Base-by-base conservation (phyloP, 352 stramenopile species). In the Globisporangium nagaii region DNA sequence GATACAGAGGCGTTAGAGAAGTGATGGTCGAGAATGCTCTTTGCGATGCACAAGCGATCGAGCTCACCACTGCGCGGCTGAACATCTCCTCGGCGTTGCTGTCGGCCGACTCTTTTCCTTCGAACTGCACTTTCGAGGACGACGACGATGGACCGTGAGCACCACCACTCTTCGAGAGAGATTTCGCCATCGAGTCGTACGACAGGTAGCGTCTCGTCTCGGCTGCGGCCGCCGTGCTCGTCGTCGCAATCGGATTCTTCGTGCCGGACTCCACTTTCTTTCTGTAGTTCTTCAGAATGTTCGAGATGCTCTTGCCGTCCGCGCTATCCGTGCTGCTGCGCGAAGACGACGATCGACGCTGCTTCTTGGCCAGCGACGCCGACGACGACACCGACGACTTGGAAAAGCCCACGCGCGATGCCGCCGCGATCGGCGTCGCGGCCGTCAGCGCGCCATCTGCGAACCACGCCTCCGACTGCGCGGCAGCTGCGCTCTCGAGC, bases 221-320 rank as follows among this genome's bases (percentile, higher is more conserved):
- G 10, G 28, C 39, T 20, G 22, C 34, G 17, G 27, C 24, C 37
- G 43, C 32, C 27, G 42, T 25, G 2, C 10, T 40, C 10, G 17
- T 19, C 42, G 37, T 11, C 20, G 28, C 19, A 30, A n/a, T n/a
- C 36, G 49, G 36, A 4, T 31, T 31, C 5, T 37, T 11, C 39
- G 41, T 34, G 25, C 32, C 40, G n/a, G 52, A 22, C 24, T 58
- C 51, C 39, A 58, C 51, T 10, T 58, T 58, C 51, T 58, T 58
- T 40, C 42, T 58, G 40, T 50, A 58, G 24, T 60, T 60, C 15
- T 60, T 60, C 10, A 60, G 11, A 9, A 60, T 42, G 19, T 36
- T 36, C 17, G 53, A 46, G 25, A 53, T 53, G 35, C 42, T 47
- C 27, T 49, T 44, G 44, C 45, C 39, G 7, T 55, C 41, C 4